Evolutionary conservation across 2,329 filamentous ascomycete genomes (phyloP), one percentile per base, ranked within the genome.

Genomic region (Xylaria sp.): DNA sequence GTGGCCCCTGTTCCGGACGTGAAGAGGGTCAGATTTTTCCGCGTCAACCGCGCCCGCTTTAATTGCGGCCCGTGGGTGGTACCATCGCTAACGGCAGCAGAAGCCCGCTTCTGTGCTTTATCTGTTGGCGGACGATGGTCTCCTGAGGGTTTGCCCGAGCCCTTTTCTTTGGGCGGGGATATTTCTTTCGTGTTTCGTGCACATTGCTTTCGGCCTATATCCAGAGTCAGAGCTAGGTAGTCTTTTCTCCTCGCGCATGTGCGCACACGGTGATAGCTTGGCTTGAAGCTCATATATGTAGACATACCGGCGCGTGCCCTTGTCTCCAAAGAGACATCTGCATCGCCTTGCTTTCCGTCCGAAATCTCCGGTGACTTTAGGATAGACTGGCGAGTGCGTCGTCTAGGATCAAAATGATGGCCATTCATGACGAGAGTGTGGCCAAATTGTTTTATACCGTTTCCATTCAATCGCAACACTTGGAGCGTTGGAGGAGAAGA

Each of bases 21-120:
- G 24, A 53, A 17, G 21, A 21, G 21, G 17, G 50, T 21, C 14
- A 53, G 24, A 19, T 53, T 53, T 24, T 53, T 30, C 11, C 50
- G 50, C 9, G 50, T 53, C 24, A 53, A 32, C 50, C 50, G 50
- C 24, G 21, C 50, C 21, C 50, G 21, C 50, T 53, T 53, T 17
- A 53, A 24, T 12, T 11, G 8, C 14, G 3, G 21, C 24, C 21
- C 9, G 11, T 53, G 3, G 14, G 50, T 17, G 30, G 4, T 24
- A 24, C 6, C 19, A 12, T 53, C 24, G 24, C 24, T 17, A 19
- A 5, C 24, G 24, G 24, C 21, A 12, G 50, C 50, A 30, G 21
- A 53, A 24, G 3, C 4, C 24, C 50, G 24, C 30, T 53, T 53
- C 24, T 11, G 3, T 3, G 24, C 11, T 17, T 3, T 2, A 4